Percentiles rank a stretch among this genome's conserved stretches.
Evolutionary conservation across 805 yeast genomes (phyloP).

Genomic region (Wickerhamomyces chambardii): DNA sequence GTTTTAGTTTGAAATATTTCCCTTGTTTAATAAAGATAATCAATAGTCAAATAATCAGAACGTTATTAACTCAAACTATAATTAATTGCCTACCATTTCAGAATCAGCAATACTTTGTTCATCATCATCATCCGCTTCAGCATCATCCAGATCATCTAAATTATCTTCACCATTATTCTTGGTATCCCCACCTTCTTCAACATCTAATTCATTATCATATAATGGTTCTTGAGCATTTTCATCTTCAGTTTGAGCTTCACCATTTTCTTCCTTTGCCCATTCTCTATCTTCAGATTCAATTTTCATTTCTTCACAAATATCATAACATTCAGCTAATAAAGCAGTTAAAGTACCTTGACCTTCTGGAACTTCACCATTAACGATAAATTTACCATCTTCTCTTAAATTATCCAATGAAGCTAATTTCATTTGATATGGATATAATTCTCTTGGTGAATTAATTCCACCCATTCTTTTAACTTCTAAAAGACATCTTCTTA

Average conservation of each 20-base stretch:
- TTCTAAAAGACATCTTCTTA: conserved; percentile 81
- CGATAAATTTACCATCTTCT: conserved; percentile 85
- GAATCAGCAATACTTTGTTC: background rate
- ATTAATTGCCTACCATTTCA: too few relatives aligned
- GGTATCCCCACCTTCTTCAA: conserved; percentile 10
- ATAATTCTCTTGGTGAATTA: conserved; percentile 77
- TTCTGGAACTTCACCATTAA: conserved; percentile 87
- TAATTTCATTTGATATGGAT: conserved; percentile 92
- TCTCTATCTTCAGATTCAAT: conserved; percentile 70
- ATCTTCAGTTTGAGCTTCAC: conserved; percentile 17
- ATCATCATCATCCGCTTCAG: conserved; percentile 18
- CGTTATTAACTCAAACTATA: too few relatives aligned
- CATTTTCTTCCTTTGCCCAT: conserved; percentile 10
- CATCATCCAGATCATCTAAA: conserved; percentile 27
- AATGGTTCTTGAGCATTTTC: conserved; percentile 9
- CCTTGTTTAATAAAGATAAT: too few relatives aligned
- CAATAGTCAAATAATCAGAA: too few relatives aligned
- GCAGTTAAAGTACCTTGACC: conserved; percentile 97
- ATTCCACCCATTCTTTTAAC: conserved; percentile 91
- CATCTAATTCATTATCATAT: conserved; percentile 13
- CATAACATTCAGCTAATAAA: conserved; percentile 87
- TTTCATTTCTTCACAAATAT: conserved; percentile 83
- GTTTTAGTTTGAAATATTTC: too few relatives aligned
- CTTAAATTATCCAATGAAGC: conserved; percentile 84
- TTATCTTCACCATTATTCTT: conserved; percentile 16